Base-by-base conservation (phyloP, 2,329 filamentous ascomycete genomes). In the Fusarium sp. region DNA sequence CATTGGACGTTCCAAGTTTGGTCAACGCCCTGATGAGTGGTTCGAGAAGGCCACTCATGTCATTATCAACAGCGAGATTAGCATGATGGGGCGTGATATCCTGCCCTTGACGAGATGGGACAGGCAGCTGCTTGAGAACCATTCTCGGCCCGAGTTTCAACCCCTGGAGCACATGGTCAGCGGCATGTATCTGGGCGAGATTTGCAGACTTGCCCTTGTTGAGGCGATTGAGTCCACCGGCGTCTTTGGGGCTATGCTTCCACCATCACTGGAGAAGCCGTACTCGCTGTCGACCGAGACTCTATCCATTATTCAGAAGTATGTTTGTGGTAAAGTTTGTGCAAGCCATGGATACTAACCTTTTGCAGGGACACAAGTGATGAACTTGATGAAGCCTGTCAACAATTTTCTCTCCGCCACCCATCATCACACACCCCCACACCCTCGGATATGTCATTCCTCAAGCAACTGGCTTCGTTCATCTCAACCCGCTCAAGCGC, bases 181-280 rank as follows among this genome's bases (percentile, higher is more conserved):
- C 74, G 91, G 91, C 38, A 90, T 88, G 76, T 93, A 93, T 77
- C 82, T 93, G 3, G 91, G 91, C 57, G 91, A 93, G 80, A 87
- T 93, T 56, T 89, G 86, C 73, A 86, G 91, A 20, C 80, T 90
- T 14, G 85, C 87, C 0, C 82, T 92, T 50, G 71, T 91, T 24
- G 91, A 93, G 70, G 90, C 89, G 0, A 86, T 92, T 57, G 82
- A 86, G 65, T 85, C 84, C 0, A 85, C 87, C 0, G 89, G 87
- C 0, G 74, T 91, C 0, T 85, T 92, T 56, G 89, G 88, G 2
- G 90, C 90, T 11, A 79, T 88, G 6, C 80, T 91, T 11, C 90
- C 91, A 13, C 80, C 86, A 4, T 89, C 87, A 2, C 79, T 92
- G 52, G 79, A 80, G 37, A 80, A 82, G 38, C 85, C 85, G 0